phyloP scores from a whole-genome alignment of 2,329 filamentous ascomycete genomes.

The Hortaea werneckii region DNA sequence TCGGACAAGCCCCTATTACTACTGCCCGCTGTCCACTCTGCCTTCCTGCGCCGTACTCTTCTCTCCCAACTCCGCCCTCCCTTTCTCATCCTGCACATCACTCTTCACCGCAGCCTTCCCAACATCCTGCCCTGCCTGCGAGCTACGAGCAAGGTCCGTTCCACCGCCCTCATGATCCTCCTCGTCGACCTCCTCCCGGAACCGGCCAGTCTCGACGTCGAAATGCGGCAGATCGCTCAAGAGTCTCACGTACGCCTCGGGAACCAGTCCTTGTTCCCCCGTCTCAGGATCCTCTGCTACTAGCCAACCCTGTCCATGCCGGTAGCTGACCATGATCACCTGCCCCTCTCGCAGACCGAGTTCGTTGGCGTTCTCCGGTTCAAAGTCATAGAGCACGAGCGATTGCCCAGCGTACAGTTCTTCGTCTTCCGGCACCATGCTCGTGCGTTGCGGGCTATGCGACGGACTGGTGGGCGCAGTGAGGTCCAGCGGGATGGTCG shows the following conservation, averaged over 20 bases:
- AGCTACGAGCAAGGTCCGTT: neutral
- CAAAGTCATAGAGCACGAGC: constrained; percentile 90
- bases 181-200: constrained; percentile 29
- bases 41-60: neutral
- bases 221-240: constrained; percentile 89
- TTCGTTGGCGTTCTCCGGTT: constrained; percentile 92
- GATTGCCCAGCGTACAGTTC: constrained; percentile 97
- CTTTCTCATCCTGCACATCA: neutral
- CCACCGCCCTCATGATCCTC: neutral
- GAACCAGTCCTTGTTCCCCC: constrained; percentile 85
- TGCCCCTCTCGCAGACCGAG: constrained; percentile 86
- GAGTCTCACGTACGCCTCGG: constrained; percentile 89
- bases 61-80: neutral
- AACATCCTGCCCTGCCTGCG: neutral
- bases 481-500: constrained; percentile 19
- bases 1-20: neutral
- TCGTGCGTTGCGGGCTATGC: constrained; percentile 16
- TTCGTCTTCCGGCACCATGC: constrained; percentile 56
- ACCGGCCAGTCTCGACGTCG: constrained; percentile 71
- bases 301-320: constrained; percentile 93
- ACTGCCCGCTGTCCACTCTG: neutral
- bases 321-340: constrained; percentile 90
- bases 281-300: constrained; percentile 94
- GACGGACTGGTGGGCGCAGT: constrained; percentile 8
- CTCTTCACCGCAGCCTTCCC: neutral